Evolutionary conservation across 139 green algal genomes (phyloP), one percentile per base, ranked within the genome.

Genomic region (Micractinium sp.): DNA sequence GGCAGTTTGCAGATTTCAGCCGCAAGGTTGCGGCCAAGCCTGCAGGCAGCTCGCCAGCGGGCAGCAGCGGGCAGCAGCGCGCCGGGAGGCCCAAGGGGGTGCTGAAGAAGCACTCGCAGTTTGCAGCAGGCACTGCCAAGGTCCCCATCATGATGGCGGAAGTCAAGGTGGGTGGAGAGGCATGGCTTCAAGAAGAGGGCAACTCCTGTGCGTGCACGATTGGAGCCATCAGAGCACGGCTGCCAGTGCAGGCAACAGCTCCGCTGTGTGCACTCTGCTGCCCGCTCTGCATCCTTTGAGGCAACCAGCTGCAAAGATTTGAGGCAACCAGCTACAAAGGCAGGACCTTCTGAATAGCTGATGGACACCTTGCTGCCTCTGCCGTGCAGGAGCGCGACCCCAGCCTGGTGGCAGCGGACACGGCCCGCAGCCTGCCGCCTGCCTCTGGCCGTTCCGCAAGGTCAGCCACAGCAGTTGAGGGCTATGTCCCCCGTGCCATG

Each of bases 101-200:
- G 53, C 60, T 90, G 1, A 90, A 90, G 61, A 87, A 90, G 85
- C 41, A 71, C 33, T 83, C 89, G 13, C 31, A 89, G 38, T 83
- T 90, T 73, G 90, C 90, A 2, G 90, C 90, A 25, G 90, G 90
- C 77, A 90, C 71, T 3, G 29, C 67, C 29, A 91, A 84, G 63
- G 63, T 83, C n/a, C 90, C 90, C 63, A 90, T 93, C 67, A 91
- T 93, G 90, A 67, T 76, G 56, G 86, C 86, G 29, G 80, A 91
- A 47, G 87, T 92, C 38, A 88, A 91, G 85, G 90, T 90, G 79
- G 61, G 82, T 7, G 31, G 31, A 25, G n/a, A 73, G 23, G 60
- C 35, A 53, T 35, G 18, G 16, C 5, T 15, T 19, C 15, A 73
- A 73, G 27, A 1, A 27, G 47, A 31, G 53, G 7, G 29, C 80